Evolutionary conservation across 345 rosid species (phyloP), one percentile per base, ranked within the genome.

Genomic region (Gossypium rotundifolium): DNA sequence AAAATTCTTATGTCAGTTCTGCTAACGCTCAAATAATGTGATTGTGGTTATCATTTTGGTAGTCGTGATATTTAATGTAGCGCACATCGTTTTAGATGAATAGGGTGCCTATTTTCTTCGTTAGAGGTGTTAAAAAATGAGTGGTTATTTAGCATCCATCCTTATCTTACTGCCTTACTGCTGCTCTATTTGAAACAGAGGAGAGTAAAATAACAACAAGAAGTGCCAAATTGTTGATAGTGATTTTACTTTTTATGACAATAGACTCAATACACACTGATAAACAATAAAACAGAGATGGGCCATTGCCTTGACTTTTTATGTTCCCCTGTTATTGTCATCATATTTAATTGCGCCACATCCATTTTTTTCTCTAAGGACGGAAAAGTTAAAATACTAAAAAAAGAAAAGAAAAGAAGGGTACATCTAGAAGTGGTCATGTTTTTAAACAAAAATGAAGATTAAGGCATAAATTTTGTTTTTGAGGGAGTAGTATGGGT

Each of bases 271-370:
- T n/a, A 63, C 46, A 45, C 55, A 13, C 25, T 16, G 51, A 59
- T 58, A 16, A 58, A 22, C 52, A 45, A 51, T 9, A 38, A 17
- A 67, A 20, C 33, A 23, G 38, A 75, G 71, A 49, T 69, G 64
- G 68, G 62, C 73, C 61, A 45, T 27, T 16, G 16, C 54, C 71
- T 69, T 76, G 38, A 67, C 73, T 69, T 49, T 33, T 29, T 40
- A 40, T 65, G 22, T 5, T 18, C 33, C 29, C 20, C 64, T 54
- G 23, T 54, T 53, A 40, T 27, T 55, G 33, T 70, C 46, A 17
- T 53, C 2, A 29, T 53, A 53, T 52, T 53, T 33, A 70, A 27
- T 52, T 53, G 44, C 51, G 38, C 14, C 74, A n/a, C 49, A 33
- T 14, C 23, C 25, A 54, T 20, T 38, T 44, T 44, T 73, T 14